These are phyloP conservation scores for Phyllosticta citriasiana DNA, from an alignment of 2,329 filamentous ascomycete genomes.

Conservation along the genomic window DNA sequence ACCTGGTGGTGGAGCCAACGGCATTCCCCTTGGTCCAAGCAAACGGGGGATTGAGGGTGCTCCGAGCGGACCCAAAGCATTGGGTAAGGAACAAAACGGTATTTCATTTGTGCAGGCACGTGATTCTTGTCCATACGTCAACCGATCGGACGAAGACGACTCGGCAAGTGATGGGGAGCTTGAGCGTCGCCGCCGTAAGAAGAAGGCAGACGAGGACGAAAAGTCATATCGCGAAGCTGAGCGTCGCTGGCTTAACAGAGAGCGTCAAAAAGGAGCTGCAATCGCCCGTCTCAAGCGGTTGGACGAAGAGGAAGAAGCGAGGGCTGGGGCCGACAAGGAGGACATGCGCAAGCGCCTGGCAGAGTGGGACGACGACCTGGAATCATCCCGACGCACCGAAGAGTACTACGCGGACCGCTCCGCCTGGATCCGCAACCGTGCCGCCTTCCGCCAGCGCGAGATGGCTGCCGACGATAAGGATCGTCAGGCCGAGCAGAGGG, in stretches of 20 bases:
- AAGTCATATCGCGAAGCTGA: constrained; percentile 78
- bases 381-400: constrained; percentile 59
- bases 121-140: constrained; percentile 37
- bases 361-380: constrained; percentile 86
- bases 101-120: constrained; percentile 71
- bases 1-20: constrained; percentile 55
- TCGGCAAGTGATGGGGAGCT: constrained; percentile 82
- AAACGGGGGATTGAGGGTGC: constrained; percentile 60
- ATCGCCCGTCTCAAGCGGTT: constrained; percentile 75
- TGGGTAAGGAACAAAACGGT: constrained; percentile 61
- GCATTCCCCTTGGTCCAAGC: constrained; percentile 65
- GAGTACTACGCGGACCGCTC: constrained; percentile 83
- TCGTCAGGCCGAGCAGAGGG: constrained; percentile 65
- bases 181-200: constrained; percentile 59
- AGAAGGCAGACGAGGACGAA: constrained; percentile 65
- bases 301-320: constrained; percentile 63
- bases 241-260: constrained; percentile 81
- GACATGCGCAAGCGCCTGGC: constrained; percentile 61
- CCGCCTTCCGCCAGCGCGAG: constrained; percentile 63
- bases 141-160: constrained; percentile 74
- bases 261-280: constrained; percentile 72
- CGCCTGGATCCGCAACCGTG: constrained; percentile 74
- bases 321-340: constrained; percentile 52
- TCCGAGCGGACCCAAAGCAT: constrained; percentile 59
- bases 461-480: constrained; percentile 72